Conservation (phyloP, 139 green algal species). For the Chlorella vulgaris region DNA sequence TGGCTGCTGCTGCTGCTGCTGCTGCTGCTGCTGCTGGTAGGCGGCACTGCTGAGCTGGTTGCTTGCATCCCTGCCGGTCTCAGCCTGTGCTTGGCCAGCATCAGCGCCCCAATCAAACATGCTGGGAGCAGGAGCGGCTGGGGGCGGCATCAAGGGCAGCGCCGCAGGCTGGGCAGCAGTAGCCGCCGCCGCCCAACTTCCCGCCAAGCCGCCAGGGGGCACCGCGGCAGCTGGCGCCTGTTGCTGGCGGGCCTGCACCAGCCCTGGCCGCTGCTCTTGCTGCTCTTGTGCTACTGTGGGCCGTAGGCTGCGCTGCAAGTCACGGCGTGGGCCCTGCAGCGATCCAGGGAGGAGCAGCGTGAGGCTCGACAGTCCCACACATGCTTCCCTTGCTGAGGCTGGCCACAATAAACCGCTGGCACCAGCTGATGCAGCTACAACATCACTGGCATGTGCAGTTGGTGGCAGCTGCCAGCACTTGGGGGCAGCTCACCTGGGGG, state of each 20-base stretch:
- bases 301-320: constrained; percentile 1
- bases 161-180: no score
- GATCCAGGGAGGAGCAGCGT: no score
- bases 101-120: background rate
- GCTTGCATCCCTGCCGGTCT: background rate
- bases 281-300: background rate
- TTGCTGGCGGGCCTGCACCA: background rate
- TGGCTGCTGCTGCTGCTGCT: background rate
- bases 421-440: background rate
- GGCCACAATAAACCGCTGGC: no score
- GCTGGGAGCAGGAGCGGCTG: no score
- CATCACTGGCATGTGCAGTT: background rate
- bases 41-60: background rate
- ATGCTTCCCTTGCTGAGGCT: no score
- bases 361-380: no score
- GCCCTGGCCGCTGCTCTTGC: background rate
- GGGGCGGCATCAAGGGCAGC: no score
- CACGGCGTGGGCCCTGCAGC: background rate
- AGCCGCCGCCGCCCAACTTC: no score
- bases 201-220: background rate
- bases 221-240: background rate
- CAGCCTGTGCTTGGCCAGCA: background rate
- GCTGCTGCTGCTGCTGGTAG: background rate
- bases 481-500: background rate
- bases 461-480: background rate